Percentiles rank a stretch among this genome's conserved stretches.
These are phyloP conservation scores for Volvariella surrecta DNA, from an alignment of 1,284 basidiomycete species.

Conservation along the genomic window DNA sequence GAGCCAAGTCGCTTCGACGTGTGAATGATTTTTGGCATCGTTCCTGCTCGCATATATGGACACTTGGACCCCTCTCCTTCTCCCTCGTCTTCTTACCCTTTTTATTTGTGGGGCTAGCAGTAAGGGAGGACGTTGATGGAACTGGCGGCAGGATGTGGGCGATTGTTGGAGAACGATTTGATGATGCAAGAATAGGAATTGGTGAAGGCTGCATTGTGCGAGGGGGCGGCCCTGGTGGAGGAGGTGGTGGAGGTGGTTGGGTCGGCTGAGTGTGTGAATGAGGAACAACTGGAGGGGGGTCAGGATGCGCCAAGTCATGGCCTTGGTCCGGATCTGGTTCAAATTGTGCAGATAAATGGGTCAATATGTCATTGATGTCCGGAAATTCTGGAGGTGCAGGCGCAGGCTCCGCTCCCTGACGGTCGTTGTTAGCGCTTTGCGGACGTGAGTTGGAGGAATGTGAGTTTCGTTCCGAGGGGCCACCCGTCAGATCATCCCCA, in stretches of 20 bases:
- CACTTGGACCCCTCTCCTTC: slow-evolving; percentile 30
- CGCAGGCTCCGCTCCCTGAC: slow-evolving; percentile 18
- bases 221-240: slow-evolving; percentile 4
- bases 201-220: slow-evolving; percentile 8
- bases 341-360: slow-evolving; percentile 60
- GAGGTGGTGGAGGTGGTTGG: slow-evolving; percentile 14
- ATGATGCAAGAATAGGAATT: slow-evolving; percentile 11
- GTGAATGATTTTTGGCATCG: slow-evolving; percentile 70
- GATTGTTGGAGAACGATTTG: slow-evolving; percentile 11
- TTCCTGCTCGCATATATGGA: slow-evolving; percentile 52
- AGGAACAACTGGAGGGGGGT: slow-evolving; percentile 37
- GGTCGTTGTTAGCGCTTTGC: slow-evolving; percentile 15
- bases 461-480: slow-evolving; percentile 18
- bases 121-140: slow-evolving; percentile 37
- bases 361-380: slow-evolving; percentile 69
- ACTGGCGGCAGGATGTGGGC: slow-evolving; percentile 27
- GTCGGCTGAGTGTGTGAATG: slow-evolving; percentile 22
- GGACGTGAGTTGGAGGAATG: slow-evolving; percentile 20
- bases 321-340: slow-evolving; percentile 42
- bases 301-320: slow-evolving; percentile 28
- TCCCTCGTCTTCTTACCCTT: slow-evolving; percentile 31
- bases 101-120: slow-evolving; percentile 21
- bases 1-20: slow-evolving; percentile 64
- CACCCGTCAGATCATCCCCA: slow-evolving; percentile 21
- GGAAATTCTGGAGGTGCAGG: slow-evolving; percentile 49